Conservation (phyloP, 2,329 filamentous ascomycete genomes). For the Aphanoascus verrucosus region DNA sequence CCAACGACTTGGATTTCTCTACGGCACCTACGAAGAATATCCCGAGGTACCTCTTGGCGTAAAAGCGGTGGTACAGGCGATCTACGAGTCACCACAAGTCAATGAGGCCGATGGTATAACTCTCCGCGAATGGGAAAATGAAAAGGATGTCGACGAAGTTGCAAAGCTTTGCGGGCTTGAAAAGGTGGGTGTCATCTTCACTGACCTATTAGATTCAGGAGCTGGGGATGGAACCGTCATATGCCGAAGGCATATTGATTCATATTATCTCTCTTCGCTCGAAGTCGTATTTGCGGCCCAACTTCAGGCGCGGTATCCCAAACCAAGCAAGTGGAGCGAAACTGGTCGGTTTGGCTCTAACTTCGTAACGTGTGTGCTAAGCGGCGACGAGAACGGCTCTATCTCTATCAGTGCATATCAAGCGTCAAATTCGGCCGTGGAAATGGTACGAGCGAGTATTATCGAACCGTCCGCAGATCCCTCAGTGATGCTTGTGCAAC, state of each 20-base stretch:
- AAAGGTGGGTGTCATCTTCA: conserved; percentile 87
- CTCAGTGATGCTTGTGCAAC: conserved; percentile 83
- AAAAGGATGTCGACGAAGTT: conserved; percentile 68
- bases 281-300: conserved; percentile 84
- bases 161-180: conserved; percentile 76
- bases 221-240: conserved; percentile 73
- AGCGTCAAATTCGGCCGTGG: conserved; percentile 86
- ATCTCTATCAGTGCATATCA: conserved; percentile 89
- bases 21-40: conserved; percentile 85
- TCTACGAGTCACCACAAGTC: conserved; percentile 89
- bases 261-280: conserved; percentile 83
- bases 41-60: conserved; percentile 83
- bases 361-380: conserved; percentile 91
- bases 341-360: conserved; percentile 89
- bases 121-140: conserved; percentile 71
- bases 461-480: conserved; percentile 92
- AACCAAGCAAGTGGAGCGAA: conserved; percentile 92
- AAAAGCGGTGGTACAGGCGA: conserved; percentile 91
- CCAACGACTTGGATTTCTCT: conserved; percentile 81
- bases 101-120: conserved; percentile 83
- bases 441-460: conserved; percentile 93
- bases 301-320: conserved; percentile 77
- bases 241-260: conserved; percentile 92
- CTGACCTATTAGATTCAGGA: conserved; percentile 75
- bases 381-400: conserved; percentile 79